Evolutionary conservation across 108 stramenopile species (phyloP), one percentile per base, ranked within the genome.

Genomic region (Nannochloropsis salina): DNA sequence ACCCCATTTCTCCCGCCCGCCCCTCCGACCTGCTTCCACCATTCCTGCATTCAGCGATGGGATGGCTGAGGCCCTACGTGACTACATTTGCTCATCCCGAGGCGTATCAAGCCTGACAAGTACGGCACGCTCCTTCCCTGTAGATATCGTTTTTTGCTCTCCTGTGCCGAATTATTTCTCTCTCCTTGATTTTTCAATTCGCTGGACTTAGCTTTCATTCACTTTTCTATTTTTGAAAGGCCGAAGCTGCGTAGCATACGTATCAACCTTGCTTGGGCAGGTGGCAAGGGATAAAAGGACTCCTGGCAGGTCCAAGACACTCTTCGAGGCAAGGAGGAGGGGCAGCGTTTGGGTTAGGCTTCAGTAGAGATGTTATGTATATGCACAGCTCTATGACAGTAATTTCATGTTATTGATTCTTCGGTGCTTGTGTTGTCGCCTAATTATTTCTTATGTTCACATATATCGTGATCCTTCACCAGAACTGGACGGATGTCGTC

Each of bases 61-160:
- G 61, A 74, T 74, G 61, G 61, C 61, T n/a, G 61, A 74, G 61
- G n/a, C 61, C 61, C 8, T 74, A n/a, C 61, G 61, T 74, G 8
- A 8, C 61, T 74, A 74, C n/a, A 6, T 74, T n/a, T 74, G 61
- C 61, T 15, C n/a, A 4, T n/a, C 61, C 61, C n/a, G 61, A 15
- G 61, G 8, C 20, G 61, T 74, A 15, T 74, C 61, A 4, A 74
- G 61, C 61, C 61, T 74, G 20, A 6, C 61, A 15, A n/a, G 61
- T 74, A 74, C 15, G n/a, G 20, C 5, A 74, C 61, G 20, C 61
- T 74, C 61, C 61, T n/a, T 8, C 61, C 8, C 61, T 74, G 15
- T 74, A 4, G 61, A 4, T 74, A 15, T 74, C 61, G 8, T n/a
- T 74, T n/a, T 31, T 31, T 31, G 31, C 31, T 31, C n/a, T 74